These are phyloP conservation scores for Apiosordaria backusii DNA, from an alignment of 495 filamentous ascomycete species.

Conservation along the genomic window DNA sequence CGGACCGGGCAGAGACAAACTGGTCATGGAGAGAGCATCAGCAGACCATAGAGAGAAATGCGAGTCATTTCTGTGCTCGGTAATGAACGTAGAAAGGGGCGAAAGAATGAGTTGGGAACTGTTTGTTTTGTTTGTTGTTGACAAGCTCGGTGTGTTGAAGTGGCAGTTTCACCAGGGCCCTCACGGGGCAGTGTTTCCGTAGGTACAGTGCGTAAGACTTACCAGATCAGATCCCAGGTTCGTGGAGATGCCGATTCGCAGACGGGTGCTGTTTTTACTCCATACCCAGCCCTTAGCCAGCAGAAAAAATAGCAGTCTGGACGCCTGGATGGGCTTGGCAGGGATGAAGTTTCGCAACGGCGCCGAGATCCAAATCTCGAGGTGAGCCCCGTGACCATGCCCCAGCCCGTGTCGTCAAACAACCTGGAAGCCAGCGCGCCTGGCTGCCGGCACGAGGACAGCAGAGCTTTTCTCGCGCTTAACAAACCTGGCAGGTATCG, in stretches of 20 bases:
- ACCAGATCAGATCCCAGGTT: background rate
- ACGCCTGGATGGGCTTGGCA: conserved; percentile 25
- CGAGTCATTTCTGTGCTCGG: background rate
- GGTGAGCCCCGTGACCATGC: conserved; percentile 25
- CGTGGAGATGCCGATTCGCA: background rate
- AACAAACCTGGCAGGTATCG: background rate
- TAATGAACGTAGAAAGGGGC: background rate
- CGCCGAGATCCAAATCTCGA: conserved; percentile 15
- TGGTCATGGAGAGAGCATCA: background rate
- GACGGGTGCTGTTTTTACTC: background rate
- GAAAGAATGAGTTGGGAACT: background rate
- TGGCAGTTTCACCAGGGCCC: background rate
- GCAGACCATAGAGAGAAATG: background rate
- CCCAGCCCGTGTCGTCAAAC: background rate
- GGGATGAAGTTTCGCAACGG: conserved; percentile 18
- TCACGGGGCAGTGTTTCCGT: background rate
- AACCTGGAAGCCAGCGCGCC: conserved; percentile 11
- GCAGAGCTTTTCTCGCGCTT: conserved; percentile 25
- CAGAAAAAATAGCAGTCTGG: background rate
- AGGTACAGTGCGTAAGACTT: background rate
- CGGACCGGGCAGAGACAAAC: background rate
- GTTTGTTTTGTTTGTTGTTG: background rate
- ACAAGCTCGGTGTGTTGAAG: background rate
- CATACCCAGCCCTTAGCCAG: background rate
- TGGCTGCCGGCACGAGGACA: conserved; percentile 32